These are phyloP conservation scores for Taxillus chinensis DNA, from an alignment of 164 flowering plant species.

Conservation along the genomic window DNA sequence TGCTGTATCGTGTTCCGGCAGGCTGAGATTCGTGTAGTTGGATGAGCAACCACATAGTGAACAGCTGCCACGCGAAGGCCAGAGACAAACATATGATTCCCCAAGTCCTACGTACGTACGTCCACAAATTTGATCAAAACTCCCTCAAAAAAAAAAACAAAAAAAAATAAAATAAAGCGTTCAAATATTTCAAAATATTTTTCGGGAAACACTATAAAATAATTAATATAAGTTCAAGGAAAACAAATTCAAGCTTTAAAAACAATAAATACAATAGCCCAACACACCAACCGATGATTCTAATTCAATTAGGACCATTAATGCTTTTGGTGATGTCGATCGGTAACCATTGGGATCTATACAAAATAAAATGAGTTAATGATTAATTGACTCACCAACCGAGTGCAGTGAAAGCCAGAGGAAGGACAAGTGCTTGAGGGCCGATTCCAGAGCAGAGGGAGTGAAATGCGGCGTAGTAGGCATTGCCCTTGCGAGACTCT, in stretches of 20 bases:
- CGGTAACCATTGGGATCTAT: too few relatives aligned
- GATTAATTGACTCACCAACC: slow-evolving; percentile 25
- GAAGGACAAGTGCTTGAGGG: slow-evolving; percentile 38
- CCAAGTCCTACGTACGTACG: slow-evolving; percentile 35
- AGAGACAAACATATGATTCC: slow-evolving; percentile 31
- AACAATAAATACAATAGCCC: too few relatives aligned
- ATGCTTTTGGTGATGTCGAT: too few relatives aligned
- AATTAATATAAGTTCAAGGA: too few relatives aligned
- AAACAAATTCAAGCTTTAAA: too few relatives aligned
- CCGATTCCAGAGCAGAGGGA: slow-evolving; percentile 40
- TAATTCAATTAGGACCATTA: too few relatives aligned
- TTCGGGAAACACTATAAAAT: too few relatives aligned
- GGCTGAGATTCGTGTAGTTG: slow-evolving; percentile 45
- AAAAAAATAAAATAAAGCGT: too few relatives aligned
- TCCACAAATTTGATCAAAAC: not conserved
- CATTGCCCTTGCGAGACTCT: slow-evolving; percentile 36
- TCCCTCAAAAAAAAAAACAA: too few relatives aligned
- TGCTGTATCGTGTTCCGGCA: slow-evolving; percentile 39
- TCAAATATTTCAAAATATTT: too few relatives aligned
- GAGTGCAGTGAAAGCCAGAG: slow-evolving; percentile 30
- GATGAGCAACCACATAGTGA: slow-evolving; percentile 42
- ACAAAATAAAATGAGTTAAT: too few relatives aligned
- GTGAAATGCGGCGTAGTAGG: slow-evolving; percentile 39
- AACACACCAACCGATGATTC: too few relatives aligned
- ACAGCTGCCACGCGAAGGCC: slow-evolving; percentile 50